phyloP scores from a whole-genome alignment of 2,329 filamentous ascomycete species.

The Aspergillus flavus region DNA sequence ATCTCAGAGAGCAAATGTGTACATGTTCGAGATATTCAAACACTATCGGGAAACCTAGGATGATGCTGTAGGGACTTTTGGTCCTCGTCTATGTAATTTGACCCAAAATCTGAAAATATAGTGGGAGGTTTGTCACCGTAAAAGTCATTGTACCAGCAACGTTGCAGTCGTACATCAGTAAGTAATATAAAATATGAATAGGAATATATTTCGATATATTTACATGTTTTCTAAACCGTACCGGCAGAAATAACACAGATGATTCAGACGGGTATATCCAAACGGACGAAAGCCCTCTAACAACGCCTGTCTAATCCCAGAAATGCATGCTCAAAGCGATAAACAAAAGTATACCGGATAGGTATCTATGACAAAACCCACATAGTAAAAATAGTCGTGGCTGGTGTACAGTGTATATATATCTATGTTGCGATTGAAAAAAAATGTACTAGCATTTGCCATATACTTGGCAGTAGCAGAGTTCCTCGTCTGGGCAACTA shows the following conservation, averaged over 20 bases:
- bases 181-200: too few relatives aligned
- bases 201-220: background rate
- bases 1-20: background rate
- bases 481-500: conserved; percentile 38
- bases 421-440: background rate
- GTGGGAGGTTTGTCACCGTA: too few relatives aligned
- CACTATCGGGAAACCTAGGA: background rate
- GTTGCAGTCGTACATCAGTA: background rate
- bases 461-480: conserved; percentile 43
- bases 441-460: conserved; percentile 30
- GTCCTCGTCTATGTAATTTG: background rate
- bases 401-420: background rate
- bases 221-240: background rate
- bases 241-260: background rate
- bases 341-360: background rate
- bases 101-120: too few relatives aligned
- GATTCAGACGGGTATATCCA: background rate
- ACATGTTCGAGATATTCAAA: background rate
- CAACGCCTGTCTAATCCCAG: background rate
- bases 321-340: background rate
- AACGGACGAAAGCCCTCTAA: background rate
- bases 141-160: too few relatives aligned
- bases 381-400: background rate
- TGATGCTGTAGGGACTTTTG: background rate
- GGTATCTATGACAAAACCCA: background rate